Percentiles rank a stretch among this genome's conserved stretches.
phyloP scores from a whole-genome alignment of 2,329 filamentous ascomycete species.

The Amylocarpus encephaloides region DNA sequence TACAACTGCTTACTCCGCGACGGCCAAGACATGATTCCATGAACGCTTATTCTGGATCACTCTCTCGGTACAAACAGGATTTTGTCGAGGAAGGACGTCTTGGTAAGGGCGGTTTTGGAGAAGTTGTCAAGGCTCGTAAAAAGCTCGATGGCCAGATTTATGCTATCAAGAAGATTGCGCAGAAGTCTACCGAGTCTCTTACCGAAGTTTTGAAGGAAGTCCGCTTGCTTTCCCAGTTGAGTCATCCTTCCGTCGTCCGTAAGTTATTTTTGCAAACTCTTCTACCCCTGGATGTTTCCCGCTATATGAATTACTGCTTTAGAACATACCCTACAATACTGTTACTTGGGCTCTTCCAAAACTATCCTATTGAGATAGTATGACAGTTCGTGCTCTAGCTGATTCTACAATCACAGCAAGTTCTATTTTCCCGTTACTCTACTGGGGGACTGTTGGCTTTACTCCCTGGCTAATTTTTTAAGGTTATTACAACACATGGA shows the following conservation, averaged over 20 bases:
- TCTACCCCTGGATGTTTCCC: not conserved
- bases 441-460: too few relatives aligned
- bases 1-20: constrained; percentile 37
- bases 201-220: constrained; percentile 82
- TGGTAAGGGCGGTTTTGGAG: constrained; percentile 90
- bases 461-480: constrained; percentile 32
- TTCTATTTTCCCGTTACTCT: too few relatives aligned
- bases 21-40: constrained; percentile 58
- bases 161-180: constrained; percentile 93
- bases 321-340: not conserved
- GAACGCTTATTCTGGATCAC: constrained; percentile 40
- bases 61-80: constrained; percentile 70
- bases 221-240: constrained; percentile 81
- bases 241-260: constrained; percentile 64
- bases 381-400: too few relatives aligned
- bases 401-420: too few relatives aligned
- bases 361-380: too few relatives aligned
- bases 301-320: constrained; percentile 30
- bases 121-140: constrained; percentile 91
- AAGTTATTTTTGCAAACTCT: constrained; percentile 17
- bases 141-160: constrained; percentile 91
- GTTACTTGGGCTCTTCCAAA: too few relatives aligned
- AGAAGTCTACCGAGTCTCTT: constrained; percentile 69
- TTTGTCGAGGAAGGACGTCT: constrained; percentile 86
- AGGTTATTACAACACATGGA: constrained; percentile 92